A percentile compares a stretch with the other conserved stretches of the same genome.
Conservation (phyloP, 257 asterid genomes). For the Solanum chaucha region DNA sequence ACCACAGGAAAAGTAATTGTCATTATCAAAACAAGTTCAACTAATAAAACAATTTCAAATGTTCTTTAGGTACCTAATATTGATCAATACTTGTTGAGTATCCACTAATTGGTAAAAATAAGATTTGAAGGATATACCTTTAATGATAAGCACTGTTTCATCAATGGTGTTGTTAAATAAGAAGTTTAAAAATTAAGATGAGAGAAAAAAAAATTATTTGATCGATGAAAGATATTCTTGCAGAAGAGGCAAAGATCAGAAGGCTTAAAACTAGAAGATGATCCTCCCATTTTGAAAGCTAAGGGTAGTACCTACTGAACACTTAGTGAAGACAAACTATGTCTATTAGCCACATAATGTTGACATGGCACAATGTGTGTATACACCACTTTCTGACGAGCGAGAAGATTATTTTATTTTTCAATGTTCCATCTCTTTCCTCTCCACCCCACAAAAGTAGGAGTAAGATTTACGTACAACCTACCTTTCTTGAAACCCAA, state of each 20-base stretch:
- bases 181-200: not conserved
- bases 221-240: not conserved
- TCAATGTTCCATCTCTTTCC: not conserved
- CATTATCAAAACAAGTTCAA: not conserved
- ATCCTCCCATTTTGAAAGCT: not conserved
- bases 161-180: not conserved
- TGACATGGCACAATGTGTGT: not conserved
- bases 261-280: not conserved
- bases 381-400: not conserved
- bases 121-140: not conserved
- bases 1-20: too few relatives aligned
- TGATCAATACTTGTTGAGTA: not conserved
- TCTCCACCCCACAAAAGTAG: not conserved
- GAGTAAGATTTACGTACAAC: not conserved
- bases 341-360: not conserved
- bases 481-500: not conserved
- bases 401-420: not conserved
- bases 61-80: not conserved
- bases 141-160: not conserved
- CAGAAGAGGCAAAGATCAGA: not conserved
- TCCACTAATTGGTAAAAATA: not conserved
- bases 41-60: not conserved
- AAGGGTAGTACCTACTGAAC: not conserved
- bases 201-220: not conserved
- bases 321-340: not conserved